Percentiles rank a stretch among this genome's conserved stretches.
Conservation (phyloP, 306 rosid species). For the Malus orientalis region DNA sequence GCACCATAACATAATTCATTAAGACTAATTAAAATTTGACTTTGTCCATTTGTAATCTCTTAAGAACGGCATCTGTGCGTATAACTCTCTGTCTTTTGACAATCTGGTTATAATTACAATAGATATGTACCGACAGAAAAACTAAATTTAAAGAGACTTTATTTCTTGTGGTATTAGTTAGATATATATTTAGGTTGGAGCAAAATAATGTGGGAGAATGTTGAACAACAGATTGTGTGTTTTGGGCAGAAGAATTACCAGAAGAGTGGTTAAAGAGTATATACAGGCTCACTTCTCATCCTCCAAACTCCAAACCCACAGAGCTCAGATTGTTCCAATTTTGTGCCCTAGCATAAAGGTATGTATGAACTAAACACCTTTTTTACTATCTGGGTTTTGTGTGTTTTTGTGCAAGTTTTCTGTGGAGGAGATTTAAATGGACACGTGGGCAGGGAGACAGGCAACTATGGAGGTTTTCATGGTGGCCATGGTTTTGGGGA, state of each 20-base stretch:
- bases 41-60: slow-evolving; percentile 47
- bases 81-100: slow-evolving; percentile 10
- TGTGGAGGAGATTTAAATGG: too few relatives aligned
- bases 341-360: neutral
- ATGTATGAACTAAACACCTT: neutral
- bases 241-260: neutral
- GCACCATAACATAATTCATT: neutral
- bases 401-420: neutral
- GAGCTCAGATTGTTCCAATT: neutral
- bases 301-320: neutral
- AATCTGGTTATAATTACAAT: slow-evolving; percentile 5
- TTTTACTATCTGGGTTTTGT: neutral
- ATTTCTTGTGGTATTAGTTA: neutral
- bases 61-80: slow-evolving; percentile 36
- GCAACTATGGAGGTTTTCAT: too few relatives aligned
- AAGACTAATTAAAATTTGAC: slow-evolving; percentile 8
- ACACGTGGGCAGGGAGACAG: too few relatives aligned
- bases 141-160: neutral
- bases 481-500: too few relatives aligned
- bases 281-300: neutral
- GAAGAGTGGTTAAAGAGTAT: neutral
- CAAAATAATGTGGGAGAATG: slow-evolving; percentile 2
- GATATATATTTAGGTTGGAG: neutral
- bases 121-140: neutral
- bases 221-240: neutral